Conservation (phyloP, 1,139 yeast genomes). For the Yamadazyma aaseri region DNA sequence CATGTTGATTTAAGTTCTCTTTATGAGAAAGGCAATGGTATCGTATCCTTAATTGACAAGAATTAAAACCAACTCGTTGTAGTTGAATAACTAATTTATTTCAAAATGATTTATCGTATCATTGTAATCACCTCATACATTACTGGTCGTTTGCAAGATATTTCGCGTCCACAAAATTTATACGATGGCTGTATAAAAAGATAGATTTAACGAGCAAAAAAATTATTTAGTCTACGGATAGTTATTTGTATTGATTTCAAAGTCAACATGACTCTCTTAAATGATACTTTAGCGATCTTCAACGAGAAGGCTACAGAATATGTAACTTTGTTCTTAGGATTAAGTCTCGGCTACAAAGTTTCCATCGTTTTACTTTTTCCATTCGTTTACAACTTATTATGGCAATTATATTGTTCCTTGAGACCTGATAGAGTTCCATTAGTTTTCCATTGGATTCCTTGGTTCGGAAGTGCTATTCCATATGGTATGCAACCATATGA, state of each 20-base stretch:
- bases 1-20: no score
- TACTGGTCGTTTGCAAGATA: conserved; percentile 5
- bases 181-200: conserved; percentile 10
- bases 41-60: no score
- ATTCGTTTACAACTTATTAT: conserved; percentile 57
- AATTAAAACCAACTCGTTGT: no score
- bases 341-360: conserved; percentile 32
- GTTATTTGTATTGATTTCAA: conserved; percentile 1
- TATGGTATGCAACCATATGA: conserved; percentile 94
- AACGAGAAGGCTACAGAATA: conserved; percentile 9
- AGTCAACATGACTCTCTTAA: conserved; percentile 9
- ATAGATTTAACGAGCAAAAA: conserved; percentile 4
- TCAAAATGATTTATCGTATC: conserved; percentile 5
- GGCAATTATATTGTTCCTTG: conserved; percentile 70
- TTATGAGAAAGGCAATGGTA: no score
- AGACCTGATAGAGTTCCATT: conserved; percentile 83
- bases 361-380: conserved; percentile 44
- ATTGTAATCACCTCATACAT: conserved; percentile 6
- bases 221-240: neutral
- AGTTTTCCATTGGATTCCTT: conserved; percentile 91
- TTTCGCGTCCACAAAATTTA: conserved; percentile 5
- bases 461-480: conserved; percentile 87
- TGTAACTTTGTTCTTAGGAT: conserved; percentile 15
- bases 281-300: conserved; percentile 20
- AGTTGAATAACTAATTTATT: no score